Evolutionary conservation across 2,329 filamentous ascomycete genomes (phyloP).

Genomic region (Aureobasidium zeae): DNA sequence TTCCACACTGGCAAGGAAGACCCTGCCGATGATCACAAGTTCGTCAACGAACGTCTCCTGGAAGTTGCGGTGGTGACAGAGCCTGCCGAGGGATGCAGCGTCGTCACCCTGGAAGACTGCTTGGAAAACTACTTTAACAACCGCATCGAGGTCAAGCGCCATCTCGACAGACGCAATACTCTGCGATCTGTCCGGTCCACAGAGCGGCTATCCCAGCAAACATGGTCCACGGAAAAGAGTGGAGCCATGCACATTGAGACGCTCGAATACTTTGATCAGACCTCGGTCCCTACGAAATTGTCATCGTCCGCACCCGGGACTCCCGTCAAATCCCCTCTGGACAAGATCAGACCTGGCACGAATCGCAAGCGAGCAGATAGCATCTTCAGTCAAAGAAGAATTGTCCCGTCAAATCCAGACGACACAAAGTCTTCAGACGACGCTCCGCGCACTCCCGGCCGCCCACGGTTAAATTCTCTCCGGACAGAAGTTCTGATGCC

Average conservation of each 20-base stretch:
- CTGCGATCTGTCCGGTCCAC: conserved; percentile 37
- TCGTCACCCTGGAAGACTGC: conserved; percentile 77
- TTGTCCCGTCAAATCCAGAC: conserved; percentile 25
- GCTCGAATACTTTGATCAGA: conserved; percentile 29
- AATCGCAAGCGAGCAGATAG: conserved; percentile 38
- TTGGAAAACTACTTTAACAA: conserved; percentile 94
- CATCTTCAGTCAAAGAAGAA: conserved; percentile 40
- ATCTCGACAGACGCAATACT: conserved; percentile 52
- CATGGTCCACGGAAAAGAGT: conserved; percentile 25
- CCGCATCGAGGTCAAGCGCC: conserved; percentile 75
- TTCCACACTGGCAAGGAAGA: conserved; percentile 83
- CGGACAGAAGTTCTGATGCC: conserved; percentile 85
- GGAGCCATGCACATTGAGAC: conserved; percentile 37
- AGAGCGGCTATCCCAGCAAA: conserved; percentile 22
- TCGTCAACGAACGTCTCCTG: conserved; percentile 81
- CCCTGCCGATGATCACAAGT: conserved; percentile 82
- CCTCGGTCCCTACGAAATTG: conserved; percentile 1
- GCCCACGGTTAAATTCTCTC: conserved; percentile 22
- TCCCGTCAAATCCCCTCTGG: conserved; percentile 24
- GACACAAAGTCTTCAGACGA: conserved; percentile 36
- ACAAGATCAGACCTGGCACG: conserved; percentile 27
- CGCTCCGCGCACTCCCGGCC: conserved; percentile 22
- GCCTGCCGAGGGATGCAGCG: conserved; percentile 51
- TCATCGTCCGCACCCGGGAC: conserved; percentile 20
- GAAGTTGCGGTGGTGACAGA: conserved; percentile 83